Conservation (phyloP, 495 filamentous ascomycete species). For the Aspergillus asperescens region DNA sequence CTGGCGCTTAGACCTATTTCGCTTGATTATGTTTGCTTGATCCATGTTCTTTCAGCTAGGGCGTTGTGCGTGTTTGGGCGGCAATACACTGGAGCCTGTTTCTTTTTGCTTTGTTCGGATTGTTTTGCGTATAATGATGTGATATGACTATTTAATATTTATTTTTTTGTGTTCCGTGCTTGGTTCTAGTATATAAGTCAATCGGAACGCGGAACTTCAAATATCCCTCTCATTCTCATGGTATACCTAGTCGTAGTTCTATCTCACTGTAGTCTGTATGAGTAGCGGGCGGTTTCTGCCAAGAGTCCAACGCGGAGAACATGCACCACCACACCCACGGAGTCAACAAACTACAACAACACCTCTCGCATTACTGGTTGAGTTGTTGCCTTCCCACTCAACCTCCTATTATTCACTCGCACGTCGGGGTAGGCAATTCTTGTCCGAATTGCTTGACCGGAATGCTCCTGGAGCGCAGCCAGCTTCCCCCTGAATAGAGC, state of each 20-base stretch:
- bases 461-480: slow-evolving; percentile 30
- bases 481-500: slow-evolving; percentile 25
- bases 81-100: slow-evolving; percentile 16
- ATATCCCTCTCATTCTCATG: no score
- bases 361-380: no score
- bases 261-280: no score
- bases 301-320: slow-evolving; percentile 13
- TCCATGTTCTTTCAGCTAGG: slow-evolving; percentile 20
- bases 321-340: slow-evolving; percentile 2
- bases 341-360: neutral
- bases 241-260: no score
- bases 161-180: neutral
- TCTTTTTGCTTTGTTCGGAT: slow-evolving; percentile 19
- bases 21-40: slow-evolving; percentile 14
- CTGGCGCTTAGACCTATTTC: slow-evolving; percentile 24
- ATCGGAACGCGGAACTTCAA: no score
- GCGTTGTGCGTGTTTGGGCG: slow-evolving; percentile 25
- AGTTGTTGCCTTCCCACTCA: neutral
- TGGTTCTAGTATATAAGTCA: no score
- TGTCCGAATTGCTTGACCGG: slow-evolving; percentile 17
- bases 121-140: slow-evolving; percentile 37
- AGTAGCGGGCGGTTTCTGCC: neutral
- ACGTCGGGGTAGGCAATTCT: neutral
- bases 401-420: neutral
- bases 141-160: slow-evolving; percentile 29